phyloP scores from a whole-genome alignment of 2,329 filamentous ascomycete species.

The Trichoderma atrobrunneum region DNA sequence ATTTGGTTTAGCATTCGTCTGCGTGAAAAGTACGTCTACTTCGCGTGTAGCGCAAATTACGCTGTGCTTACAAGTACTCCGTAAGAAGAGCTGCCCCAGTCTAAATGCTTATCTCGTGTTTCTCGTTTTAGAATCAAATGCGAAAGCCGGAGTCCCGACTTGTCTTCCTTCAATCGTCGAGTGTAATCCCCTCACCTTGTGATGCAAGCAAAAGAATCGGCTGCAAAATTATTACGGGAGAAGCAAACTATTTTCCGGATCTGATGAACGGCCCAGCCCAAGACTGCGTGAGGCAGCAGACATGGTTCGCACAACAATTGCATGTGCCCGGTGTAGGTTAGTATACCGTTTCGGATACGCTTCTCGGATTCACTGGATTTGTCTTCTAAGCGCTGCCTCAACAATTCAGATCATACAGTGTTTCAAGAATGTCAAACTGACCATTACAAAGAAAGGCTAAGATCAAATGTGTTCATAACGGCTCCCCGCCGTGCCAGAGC shows the following conservation, averaged over 20 bases:
- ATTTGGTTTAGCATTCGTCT: background rate
- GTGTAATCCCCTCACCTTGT: background rate
- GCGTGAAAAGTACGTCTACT: background rate
- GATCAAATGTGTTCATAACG: background rate
- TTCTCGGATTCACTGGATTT: background rate
- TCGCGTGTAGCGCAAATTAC: accelerated
- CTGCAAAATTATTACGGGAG: background rate
- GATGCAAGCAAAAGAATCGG: background rate
- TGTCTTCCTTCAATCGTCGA: background rate
- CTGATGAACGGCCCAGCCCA: background rate
- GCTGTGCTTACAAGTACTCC: background rate
- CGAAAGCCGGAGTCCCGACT: background rate
- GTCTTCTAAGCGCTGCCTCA: background rate
- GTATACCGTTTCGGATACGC: background rate
- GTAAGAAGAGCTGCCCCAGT: background rate
- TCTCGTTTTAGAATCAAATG: background rate
- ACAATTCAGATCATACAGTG: background rate
- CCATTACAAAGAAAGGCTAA: background rate
- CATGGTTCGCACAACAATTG: background rate
- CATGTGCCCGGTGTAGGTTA: background rate
- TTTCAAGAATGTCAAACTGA: background rate
- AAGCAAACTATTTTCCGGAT: background rate
- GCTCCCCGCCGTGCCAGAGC: background rate
- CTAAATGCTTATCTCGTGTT: background rate
- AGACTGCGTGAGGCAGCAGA: background rate